Conservation (phyloP, 202 grass and related monocot genomes). For the Carex arenaria region DNA sequence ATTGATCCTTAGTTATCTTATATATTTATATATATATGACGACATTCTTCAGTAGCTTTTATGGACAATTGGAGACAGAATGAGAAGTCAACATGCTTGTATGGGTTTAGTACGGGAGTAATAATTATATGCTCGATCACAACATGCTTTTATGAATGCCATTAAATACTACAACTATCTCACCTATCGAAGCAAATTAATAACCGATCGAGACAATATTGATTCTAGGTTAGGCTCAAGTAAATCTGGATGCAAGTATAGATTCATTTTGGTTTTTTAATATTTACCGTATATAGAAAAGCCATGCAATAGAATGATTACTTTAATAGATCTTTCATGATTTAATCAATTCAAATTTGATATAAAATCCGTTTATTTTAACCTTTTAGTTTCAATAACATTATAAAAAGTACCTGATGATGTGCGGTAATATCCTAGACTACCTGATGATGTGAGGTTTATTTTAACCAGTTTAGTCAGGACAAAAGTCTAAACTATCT, state of each 20-base stretch:
- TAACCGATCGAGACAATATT: background rate
- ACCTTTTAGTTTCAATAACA: background rate
- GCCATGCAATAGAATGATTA: background rate
- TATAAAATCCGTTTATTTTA: background rate
- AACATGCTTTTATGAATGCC: background rate
- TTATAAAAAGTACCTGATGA: background rate
- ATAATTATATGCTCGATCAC: background rate
- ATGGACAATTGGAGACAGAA: background rate
- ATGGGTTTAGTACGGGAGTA: background rate
- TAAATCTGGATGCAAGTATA: background rate
- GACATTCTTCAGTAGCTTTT: background rate
- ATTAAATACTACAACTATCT: background rate
- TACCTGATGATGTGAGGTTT: background rate
- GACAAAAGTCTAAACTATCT: too few species aligned
- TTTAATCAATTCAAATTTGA: background rate
- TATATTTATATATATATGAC: background rate
- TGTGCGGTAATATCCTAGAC: too few species aligned
- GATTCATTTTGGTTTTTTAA: background rate
- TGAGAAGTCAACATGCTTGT: background rate
- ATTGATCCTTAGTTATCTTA: background rate
- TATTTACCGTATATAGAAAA: background rate
- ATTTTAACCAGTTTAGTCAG: too few species aligned
- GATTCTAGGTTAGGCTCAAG: background rate
- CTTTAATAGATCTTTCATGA: too few species aligned
- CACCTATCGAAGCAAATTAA: background rate